Evolutionary conservation across 345 rosid species (phyloP).

Genomic region (Euphorbia tirucalli): DNA sequence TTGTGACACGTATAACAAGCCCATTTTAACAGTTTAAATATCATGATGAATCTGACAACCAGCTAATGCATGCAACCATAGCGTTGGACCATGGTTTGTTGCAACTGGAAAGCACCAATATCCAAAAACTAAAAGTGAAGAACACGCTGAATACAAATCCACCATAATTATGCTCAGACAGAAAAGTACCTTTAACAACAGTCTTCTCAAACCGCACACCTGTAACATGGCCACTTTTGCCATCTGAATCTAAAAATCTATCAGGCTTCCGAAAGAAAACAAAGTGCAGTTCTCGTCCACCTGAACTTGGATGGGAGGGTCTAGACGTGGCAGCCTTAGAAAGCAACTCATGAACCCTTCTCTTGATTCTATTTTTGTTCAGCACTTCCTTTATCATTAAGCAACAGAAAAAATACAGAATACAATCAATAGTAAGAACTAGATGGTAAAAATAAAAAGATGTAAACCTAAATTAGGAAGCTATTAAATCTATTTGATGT

Average conservation of each 20-base stretch:
- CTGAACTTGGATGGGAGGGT: slow-evolving; percentile 41
- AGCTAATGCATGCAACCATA: neutral
- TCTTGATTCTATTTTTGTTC: slow-evolving; percentile 57
- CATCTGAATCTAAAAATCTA: slow-evolving; percentile 58
- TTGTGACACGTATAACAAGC: neutral
- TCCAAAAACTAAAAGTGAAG: neutral
- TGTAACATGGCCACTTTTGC: slow-evolving; percentile 57
- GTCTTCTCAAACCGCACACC: slow-evolving; percentile 80
- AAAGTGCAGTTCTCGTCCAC: slow-evolving; percentile 77
- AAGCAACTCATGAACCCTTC: slow-evolving; percentile 70
- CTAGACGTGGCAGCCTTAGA: slow-evolving; percentile 54
- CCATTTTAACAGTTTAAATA: neutral
- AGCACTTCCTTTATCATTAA: slow-evolving; percentile 65
- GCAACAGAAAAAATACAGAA: neutral
- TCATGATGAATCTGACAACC: slow-evolving; percentile 2
- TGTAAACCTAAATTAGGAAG: neutral
- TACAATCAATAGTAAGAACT: neutral
- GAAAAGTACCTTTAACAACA: slow-evolving; percentile 53
- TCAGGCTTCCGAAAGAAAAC: slow-evolving; percentile 80
- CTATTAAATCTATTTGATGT: slow-evolving; percentile 1
- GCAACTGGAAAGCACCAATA: neutral
- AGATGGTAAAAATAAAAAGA: neutral
- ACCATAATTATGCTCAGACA: neutral
- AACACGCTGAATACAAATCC: slow-evolving; percentile 1
- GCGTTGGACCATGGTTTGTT: neutral